These are phyloP conservation scores for Pseudogymnoascus sp. DNA, from an alignment of 2,329 filamentous ascomycete genomes.

Conservation along the genomic window DNA sequence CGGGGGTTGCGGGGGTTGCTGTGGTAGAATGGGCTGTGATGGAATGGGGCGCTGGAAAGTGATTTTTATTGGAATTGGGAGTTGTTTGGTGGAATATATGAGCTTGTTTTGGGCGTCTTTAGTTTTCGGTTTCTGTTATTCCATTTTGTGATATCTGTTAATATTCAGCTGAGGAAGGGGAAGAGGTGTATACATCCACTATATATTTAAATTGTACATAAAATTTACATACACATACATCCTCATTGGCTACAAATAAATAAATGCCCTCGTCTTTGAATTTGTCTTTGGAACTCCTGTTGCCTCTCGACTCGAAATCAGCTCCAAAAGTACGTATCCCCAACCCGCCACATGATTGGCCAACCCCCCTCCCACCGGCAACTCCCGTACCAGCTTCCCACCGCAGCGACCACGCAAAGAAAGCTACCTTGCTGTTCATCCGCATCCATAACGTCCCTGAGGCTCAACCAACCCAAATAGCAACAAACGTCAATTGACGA, in stretches of 20 bases:
- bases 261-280: background rate
- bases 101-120: background rate
- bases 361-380: background rate
- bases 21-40: background rate
- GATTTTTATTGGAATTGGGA: background rate
- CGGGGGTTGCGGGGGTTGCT: background rate
- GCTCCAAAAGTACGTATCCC: background rate
- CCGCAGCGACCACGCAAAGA: background rate
- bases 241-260: background rate
- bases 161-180: background rate
- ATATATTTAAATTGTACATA: background rate
- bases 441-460: background rate
- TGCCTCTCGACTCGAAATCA: background rate
- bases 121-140: background rate
- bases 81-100: background rate
- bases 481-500: background rate
- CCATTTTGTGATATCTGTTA: background rate
- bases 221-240: background rate
- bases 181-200: background rate
- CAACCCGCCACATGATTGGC: background rate
- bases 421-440: constrained; percentile 5
- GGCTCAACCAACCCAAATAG: background rate
- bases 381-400: constrained; percentile 1
- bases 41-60: background rate
- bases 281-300: background rate